phyloP scores from a whole-genome alignment of 805 yeast genomes.

The Maudiozyma saulgeensis region DNA sequence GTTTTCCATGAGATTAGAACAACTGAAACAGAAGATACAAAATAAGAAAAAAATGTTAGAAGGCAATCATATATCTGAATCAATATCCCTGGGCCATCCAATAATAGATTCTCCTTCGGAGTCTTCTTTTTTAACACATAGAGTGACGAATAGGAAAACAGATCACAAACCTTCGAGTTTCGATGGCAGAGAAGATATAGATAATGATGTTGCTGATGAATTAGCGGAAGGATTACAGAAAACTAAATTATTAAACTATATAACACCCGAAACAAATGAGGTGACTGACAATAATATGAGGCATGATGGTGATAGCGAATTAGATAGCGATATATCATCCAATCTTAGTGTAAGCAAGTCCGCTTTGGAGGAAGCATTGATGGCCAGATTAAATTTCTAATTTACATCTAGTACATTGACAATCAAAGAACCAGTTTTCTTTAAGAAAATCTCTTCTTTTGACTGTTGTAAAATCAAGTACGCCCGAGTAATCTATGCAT shows the following conservation, averaged over 20 bases:
- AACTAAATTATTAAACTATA: slow-evolving; percentile 17
- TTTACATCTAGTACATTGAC: slow-evolving; percentile 20
- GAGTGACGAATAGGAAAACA: not conserved
- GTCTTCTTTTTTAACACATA: not conserved
- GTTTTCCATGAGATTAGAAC: slow-evolving; percentile 19
- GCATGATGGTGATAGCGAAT: not conserved
- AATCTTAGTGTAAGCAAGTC: slow-evolving; percentile 33
- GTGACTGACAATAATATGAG: slow-evolving; percentile 1
- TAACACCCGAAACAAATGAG: slow-evolving; percentile 1
- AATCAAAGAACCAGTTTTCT: slow-evolving; percentile 52
- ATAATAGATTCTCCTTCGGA: not conserved
- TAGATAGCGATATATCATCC: slow-evolving; percentile 30
- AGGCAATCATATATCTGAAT: not conserved
- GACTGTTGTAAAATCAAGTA: slow-evolving; percentile 32
- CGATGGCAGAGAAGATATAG: not conserved
- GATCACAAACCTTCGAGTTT: not conserved
- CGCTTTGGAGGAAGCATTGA: slow-evolving; percentile 34
- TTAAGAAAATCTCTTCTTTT: slow-evolving; percentile 35
- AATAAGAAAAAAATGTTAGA: slow-evolving; percentile 3
- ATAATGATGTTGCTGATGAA: not conserved
- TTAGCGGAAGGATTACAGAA: slow-evolving; percentile 19
- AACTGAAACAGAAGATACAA: slow-evolving; percentile 20
- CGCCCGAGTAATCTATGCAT: slow-evolving; percentile 53
- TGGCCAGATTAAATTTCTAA: slow-evolving; percentile 29
- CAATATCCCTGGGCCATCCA: not conserved